phyloP scores from a whole-genome alignment of 192 early-diverging fungal genomes.

The Podila epicladia region DNA sequence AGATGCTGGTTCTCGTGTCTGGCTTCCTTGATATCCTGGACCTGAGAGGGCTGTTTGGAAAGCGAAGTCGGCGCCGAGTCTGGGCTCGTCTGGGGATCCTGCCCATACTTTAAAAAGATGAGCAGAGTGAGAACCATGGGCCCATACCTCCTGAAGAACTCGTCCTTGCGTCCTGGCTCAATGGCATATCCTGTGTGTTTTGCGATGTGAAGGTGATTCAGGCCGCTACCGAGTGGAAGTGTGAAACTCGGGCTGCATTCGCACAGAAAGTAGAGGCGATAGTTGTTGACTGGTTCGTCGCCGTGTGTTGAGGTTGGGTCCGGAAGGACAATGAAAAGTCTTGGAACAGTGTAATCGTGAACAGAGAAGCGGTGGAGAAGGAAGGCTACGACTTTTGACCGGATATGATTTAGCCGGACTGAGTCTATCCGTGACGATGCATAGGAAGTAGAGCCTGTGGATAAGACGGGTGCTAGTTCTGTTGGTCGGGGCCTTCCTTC shows the following conservation, averaged over 20 bases:
- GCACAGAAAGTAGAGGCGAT: slow-evolving; percentile 40
- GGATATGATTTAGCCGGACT: slow-evolving; percentile 15
- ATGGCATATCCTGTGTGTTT: slow-evolving; percentile 39
- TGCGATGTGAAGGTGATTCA: slow-evolving; percentile 49
- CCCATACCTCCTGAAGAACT: slow-evolving; percentile 38
- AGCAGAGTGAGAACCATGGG: slow-evolving; percentile 22
- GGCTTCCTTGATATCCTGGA: slow-evolving; percentile 1
- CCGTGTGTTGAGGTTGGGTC: not conserved
- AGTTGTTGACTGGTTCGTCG: not conserved
- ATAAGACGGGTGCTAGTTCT: not conserved
- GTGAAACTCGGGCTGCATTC: slow-evolving; percentile 44
- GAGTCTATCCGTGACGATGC: not conserved
- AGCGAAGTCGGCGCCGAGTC: not conserved
- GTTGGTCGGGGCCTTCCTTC: not conserved
- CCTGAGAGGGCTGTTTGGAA: no score
- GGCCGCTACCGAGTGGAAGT: slow-evolving; percentile 37
- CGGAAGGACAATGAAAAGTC: slow-evolving; percentile 37
- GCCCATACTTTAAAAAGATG: slow-evolving; percentile 41
- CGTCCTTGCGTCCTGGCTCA: slow-evolving; percentile 17
- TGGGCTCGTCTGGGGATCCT: not conserved
- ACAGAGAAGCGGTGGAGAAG: slow-evolving; percentile 24
- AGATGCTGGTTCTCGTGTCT: not conserved
- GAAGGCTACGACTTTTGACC: slow-evolving; percentile 19
- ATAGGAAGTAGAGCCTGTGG: not conserved
- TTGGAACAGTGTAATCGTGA: slow-evolving; percentile 43